A percentile compares a stretch with the other conserved stretches of the same genome.
Evolutionary conservation across 176 grass and related monocot genomes (phyloP).

Genomic region (Tuctoria greenei): DNA sequence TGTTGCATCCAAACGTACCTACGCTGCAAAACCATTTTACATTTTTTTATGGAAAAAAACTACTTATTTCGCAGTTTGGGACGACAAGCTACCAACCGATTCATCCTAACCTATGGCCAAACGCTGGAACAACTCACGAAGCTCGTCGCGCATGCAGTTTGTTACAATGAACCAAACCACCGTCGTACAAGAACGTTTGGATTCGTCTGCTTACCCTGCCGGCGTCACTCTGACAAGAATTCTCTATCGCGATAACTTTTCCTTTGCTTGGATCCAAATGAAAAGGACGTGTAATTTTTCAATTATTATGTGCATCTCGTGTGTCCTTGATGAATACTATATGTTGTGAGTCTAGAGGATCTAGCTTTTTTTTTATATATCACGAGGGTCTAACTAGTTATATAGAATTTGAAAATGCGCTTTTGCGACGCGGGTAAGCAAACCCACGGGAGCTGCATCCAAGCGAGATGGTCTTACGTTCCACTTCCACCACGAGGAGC

Average conservation of each 20-base stretch:
- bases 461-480: too few relatives aligned
- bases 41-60: too few relatives aligned
- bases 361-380: not conserved
- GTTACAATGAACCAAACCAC: not conserved
- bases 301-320: not conserved
- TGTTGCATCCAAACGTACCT: slow-evolving; percentile 12
- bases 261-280: slow-evolving; percentile 32
- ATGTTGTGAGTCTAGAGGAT: not conserved
- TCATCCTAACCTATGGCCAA: not conserved
- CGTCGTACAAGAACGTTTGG: not conserved
- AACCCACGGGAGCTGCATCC: not conserved
- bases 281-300: not conserved
- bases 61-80: too few relatives aligned
- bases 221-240: not conserved
- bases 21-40: not conserved
- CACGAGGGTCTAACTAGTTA: not conserved
- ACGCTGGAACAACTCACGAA: not conserved
- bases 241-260: not conserved
- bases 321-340: not conserved
- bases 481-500: too few relatives aligned
- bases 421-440: slow-evolving; percentile 16
- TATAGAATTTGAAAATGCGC: not conserved
- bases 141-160: not conserved
- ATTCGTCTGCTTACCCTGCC: not conserved
- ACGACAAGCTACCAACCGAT: not conserved